Base-by-base conservation (phyloP, 495 filamentous ascomycete species). In the Amphirosellinia nigrospora region DNA sequence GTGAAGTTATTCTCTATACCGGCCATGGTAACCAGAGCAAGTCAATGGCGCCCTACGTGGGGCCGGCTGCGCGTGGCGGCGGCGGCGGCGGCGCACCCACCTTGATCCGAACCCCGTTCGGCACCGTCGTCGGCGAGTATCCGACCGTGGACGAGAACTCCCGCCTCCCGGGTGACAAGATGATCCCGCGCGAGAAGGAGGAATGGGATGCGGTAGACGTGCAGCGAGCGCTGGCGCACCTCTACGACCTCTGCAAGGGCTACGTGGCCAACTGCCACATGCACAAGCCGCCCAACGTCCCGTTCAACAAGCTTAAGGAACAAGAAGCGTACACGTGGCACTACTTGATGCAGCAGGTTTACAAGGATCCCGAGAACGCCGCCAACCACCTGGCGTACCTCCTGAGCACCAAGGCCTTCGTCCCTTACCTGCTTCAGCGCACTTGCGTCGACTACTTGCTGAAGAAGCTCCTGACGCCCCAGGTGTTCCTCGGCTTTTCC, bases 241-340 rank as follows among this genome's bases (percentile, higher is more conserved):
- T 71, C 50, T 66, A 71, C 21, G 62, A 71, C 34, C 52, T 71
- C 34, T 66, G 52, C 61, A 71, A 66, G 63, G 61, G 61, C 39
- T 71, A 71, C 39, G 69, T 71, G 3, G 62, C 69, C 26, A 71
- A 66, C 45, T 59, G 53, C 16, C 62, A 66, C 21, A 39, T 65
- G 43, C 38, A 61, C 5, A 28, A n/a, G 8, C 38, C 61, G 4
- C 63, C 69, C 41, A 52, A 60, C 11, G 69, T 71, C 23, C 36
- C 61, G 0, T 71, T 60, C 53, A 39, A 26, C 28, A 59, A 71
- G 62, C 69, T 71, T 8, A 32, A 56, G 53, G 69, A 66, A 26
- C 69, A 71, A 41, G 69, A 71, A 26, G 39, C 62, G 9, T 56
- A 61, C 50, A 71, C 69, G 8, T 71, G 62, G 61, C 52, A 71